Conservation (phyloP, 2,329 filamentous ascomycete genomes). For the Ceratocystis huliohia region DNA sequence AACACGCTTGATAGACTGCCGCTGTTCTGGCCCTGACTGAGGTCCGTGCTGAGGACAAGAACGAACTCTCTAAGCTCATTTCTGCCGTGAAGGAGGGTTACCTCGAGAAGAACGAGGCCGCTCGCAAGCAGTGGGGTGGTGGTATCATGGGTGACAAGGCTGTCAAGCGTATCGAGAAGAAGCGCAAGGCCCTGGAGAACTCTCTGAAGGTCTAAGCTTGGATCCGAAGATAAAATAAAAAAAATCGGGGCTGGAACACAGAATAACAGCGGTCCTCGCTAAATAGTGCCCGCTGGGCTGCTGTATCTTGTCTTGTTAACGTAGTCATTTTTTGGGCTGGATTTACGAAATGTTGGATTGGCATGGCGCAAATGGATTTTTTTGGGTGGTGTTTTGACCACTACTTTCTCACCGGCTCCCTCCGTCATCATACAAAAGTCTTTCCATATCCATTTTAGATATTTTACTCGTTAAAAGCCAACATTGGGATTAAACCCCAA, state of each 20-base stretch:
- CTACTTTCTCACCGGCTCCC: neutral
- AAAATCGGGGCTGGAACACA: conserved; percentile 19
- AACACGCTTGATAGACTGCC: conserved; percentile 55
- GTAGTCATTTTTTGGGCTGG: conserved; percentile 13
- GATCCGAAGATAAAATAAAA: conserved; percentile 12
- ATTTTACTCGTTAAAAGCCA: too few species aligned
- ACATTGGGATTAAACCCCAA: too few species aligned
- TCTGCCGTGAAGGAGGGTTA: conserved; percentile 97
- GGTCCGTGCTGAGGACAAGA: conserved; percentile 96
- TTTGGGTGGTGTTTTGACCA: conserved; percentile 14
- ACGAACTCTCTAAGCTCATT: conserved; percentile 91
- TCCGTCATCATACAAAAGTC: neutral
- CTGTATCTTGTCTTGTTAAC: conserved; percentile 19
- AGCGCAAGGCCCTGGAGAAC: conserved; percentile 82
- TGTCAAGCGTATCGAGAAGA: conserved; percentile 63
- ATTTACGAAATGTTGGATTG: conserved; percentile 8
- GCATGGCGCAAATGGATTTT: conserved; percentile 21
- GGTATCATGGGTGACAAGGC: conserved; percentile 99
- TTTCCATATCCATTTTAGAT: neutral
- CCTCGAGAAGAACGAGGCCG: conserved; percentile 86
- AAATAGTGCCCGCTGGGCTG: conserved; percentile 15
- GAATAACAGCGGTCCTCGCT: conserved; percentile 15
- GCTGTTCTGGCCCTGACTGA: conserved; percentile 92
- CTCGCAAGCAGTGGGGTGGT: conserved; percentile 92
- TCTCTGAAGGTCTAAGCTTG: conserved; percentile 88